Evolutionary conservation across 179 eudicot genomes (phyloP).

Genomic region (Sideroxylon spinosum): DNA sequence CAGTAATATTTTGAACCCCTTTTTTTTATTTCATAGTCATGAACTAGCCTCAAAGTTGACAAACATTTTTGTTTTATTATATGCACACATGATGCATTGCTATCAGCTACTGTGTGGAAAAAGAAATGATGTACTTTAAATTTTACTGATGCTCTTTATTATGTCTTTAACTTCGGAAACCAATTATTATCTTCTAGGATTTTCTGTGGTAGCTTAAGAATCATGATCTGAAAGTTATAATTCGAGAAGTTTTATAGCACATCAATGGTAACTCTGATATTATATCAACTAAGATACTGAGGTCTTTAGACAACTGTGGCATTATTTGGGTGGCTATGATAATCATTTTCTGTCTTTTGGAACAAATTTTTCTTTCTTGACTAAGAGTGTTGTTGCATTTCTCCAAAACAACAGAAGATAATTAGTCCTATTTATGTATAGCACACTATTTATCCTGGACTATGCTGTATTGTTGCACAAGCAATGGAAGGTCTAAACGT

Average conservation of each 20-base stretch:
- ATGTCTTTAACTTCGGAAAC: neutral
- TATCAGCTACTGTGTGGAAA: too few relatives aligned
- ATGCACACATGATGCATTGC: too few relatives aligned
- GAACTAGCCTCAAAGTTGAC: too few relatives aligned
- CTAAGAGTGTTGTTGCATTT: neutral
- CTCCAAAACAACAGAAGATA: neutral
- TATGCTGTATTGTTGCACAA: neutral
- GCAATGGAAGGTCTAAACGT: too few relatives aligned
- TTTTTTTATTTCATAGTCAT: too few relatives aligned
- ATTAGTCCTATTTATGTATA: too few relatives aligned
- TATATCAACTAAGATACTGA: neutral
- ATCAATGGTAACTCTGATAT: constrained; percentile 6
- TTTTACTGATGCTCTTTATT: neutral
- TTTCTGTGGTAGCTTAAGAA: too few relatives aligned
- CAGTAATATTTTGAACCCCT: too few relatives aligned
- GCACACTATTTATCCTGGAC: too few relatives aligned
- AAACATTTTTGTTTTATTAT: too few relatives aligned
- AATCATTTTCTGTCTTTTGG: neutral
- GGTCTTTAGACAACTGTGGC: neutral
- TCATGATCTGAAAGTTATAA: too few relatives aligned
- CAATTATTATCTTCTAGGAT: constrained; percentile 8
- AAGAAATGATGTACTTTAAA: neutral
- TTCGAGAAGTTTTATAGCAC: too few relatives aligned
- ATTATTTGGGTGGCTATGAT: constrained; percentile 22
- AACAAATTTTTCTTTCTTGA: neutral